These are phyloP conservation scores for Penicillium pancosmium DNA, from an alignment of 495 filamentous ascomycete genomes.

Conservation along the genomic window DNA sequence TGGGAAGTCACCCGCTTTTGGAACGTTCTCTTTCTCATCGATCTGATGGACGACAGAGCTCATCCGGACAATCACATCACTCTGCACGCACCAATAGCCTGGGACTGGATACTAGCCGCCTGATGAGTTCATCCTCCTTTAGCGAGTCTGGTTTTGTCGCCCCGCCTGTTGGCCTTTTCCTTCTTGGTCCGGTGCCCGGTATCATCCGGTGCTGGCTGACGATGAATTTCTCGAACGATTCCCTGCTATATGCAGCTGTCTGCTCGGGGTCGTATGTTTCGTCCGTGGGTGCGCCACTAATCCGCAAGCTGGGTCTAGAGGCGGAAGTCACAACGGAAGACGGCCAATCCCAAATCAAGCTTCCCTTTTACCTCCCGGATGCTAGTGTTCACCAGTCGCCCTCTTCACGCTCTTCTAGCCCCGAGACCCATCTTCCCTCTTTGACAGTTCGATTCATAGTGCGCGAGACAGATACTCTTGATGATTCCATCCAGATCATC, in stretches of 20 bases:
- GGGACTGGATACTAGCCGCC: conserved; percentile 70
- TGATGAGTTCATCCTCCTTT: conserved; percentile 61
- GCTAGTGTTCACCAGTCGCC: conserved; percentile 76
- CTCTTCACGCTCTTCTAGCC: conserved; percentile 71
- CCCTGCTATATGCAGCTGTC: conserved; percentile 86
- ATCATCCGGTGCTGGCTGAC: conserved; percentile 97
- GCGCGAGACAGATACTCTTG: conserved; percentile 51
- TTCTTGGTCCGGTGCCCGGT: conserved; percentile 83
- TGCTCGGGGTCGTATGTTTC: conserved; percentile 93
- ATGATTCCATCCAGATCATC: conserved; percentile 72
- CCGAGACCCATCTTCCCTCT: conserved; percentile 76
- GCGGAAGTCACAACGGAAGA: conserved; percentile 67
- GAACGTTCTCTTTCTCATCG: conserved; percentile 92
- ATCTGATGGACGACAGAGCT: conserved; percentile 95
- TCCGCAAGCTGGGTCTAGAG: conserved; percentile 70
- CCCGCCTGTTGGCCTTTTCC: conserved; percentile 80
- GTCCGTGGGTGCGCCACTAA: conserved; percentile 68
- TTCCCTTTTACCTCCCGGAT: conserved; percentile 87
- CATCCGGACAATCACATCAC: conserved; percentile 79
- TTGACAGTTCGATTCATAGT: conserved; percentile 80
- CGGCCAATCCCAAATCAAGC: conserved; percentile 66
- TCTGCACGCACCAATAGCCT: conserved; percentile 85
- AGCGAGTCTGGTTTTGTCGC: conserved; percentile 64
- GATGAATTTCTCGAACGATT: conserved; percentile 79
- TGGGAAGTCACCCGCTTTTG: conserved; percentile 81